Evolutionary conservation across 2,329 filamentous ascomycete species (phyloP).

Genomic region (Sarocladiaceae sp.): DNA sequence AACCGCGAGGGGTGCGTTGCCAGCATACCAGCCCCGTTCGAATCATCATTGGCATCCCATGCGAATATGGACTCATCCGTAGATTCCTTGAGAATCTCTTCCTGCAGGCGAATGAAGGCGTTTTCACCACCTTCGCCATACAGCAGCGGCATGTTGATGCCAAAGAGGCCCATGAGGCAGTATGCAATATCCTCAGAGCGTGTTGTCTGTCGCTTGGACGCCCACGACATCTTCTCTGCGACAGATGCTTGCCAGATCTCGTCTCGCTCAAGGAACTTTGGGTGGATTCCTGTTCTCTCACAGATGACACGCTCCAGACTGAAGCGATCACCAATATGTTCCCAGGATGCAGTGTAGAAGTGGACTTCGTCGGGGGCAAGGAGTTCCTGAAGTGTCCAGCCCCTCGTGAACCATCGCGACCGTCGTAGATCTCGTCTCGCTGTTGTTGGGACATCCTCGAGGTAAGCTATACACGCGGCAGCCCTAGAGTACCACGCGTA

Average conservation of each 20-base stretch:
- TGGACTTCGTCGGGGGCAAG: conserved; percentile 12
- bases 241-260: background rate
- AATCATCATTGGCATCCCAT: conserved; percentile 1
- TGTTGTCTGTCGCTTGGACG: conserved; percentile 14
- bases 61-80: conserved; percentile 13
- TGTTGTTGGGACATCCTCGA: conserved; percentile 15
- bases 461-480: conserved; percentile 19
- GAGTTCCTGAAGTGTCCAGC: conserved; percentile 15
- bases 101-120: conserved; percentile 15
- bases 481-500: conserved; percentile 20
- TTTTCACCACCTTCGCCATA: conserved; percentile 15
- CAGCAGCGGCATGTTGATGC: conserved; percentile 17
- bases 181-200: conserved; percentile 17
- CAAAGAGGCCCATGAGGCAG: conserved; percentile 17
- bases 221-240: conserved; percentile 17
- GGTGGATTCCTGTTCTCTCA: conserved; percentile 10
- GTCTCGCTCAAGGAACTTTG: background rate
- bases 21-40: background rate
- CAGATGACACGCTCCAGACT: background rate
- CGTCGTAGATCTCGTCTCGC: conserved; percentile 10
- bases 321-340: conserved; percentile 8
- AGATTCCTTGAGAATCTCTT: conserved; percentile 12
- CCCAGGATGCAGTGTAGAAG: conserved; percentile 11
- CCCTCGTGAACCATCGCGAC: conserved; percentile 19
- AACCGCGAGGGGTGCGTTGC: background rate